These are phyloP conservation scores for Curvularia sp. DNA, from an alignment of 2,329 filamentous ascomycete genomes.

Conservation along the genomic window DNA sequence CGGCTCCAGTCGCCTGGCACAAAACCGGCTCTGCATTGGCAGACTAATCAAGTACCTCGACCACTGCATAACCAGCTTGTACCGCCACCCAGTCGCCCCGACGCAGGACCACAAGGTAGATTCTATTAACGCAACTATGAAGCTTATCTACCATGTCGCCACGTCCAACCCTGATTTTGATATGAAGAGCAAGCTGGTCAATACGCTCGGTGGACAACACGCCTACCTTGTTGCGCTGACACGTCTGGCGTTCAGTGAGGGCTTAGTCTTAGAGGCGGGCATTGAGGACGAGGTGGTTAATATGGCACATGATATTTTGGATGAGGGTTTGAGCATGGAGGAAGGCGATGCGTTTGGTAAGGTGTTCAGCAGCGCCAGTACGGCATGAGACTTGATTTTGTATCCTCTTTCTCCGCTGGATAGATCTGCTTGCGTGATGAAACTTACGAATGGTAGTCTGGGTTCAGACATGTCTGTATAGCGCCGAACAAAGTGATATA, in stretches of 20 bases:
- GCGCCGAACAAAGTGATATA: neutral
- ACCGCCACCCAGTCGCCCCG: constrained; percentile 48
- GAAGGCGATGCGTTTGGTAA: constrained; percentile 68
- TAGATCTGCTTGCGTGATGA: too few relatives aligned
- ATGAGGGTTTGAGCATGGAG: constrained; percentile 80
- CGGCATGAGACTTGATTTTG: neutral
- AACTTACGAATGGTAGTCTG: neutral
- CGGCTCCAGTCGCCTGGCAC: constrained; percentile 69
- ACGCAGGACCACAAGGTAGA: constrained; percentile 53
- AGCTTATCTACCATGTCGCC: constrained; percentile 67
- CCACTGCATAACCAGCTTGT: constrained; percentile 70
- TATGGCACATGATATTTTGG: constrained; percentile 80
- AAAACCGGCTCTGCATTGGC: constrained; percentile 73
- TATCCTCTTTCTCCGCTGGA: too few relatives aligned
- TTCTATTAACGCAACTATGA: constrained; percentile 66
- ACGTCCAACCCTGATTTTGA: constrained; percentile 68
- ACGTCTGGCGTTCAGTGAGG: constrained; percentile 83
- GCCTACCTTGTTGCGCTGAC: constrained; percentile 83
- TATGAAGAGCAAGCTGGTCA: constrained; percentile 73
- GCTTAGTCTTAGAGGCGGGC: constrained; percentile 75
- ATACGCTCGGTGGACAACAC: constrained; percentile 75
- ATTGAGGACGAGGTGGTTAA: constrained; percentile 81
- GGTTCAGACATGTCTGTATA: neutral
- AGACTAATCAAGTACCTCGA: constrained; percentile 78
- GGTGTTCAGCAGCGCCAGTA: constrained; percentile 50